A percentile compares a stretch with the other conserved stretches of the same genome.
Conservation (phyloP, 2,329 filamentous ascomycete genomes). For the Aspergillus arachidicola region DNA sequence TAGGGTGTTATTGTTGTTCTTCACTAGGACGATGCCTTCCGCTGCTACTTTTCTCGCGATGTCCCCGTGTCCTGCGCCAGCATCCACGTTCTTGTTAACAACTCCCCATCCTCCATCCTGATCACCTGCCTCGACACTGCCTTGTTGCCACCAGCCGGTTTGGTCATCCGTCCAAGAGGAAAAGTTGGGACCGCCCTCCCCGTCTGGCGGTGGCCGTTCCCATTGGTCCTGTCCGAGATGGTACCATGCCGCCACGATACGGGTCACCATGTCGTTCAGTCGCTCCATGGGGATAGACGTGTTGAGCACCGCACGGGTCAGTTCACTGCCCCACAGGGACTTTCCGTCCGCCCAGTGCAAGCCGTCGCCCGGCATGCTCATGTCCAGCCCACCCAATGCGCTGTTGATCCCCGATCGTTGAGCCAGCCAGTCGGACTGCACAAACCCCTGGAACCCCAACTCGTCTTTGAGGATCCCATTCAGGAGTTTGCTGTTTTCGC, state of each 20-base stretch:
- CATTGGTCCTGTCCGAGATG: constrained; percentile 49
- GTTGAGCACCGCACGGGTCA: constrained; percentile 62
- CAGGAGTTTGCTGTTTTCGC: constrained; percentile 75
- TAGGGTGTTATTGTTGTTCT: constrained; percentile 50
- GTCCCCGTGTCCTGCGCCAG: constrained; percentile 43
- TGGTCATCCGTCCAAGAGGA: constrained; percentile 47
- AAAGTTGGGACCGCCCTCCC: constrained; percentile 48
- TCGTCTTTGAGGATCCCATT: constrained; percentile 79
- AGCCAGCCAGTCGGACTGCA: constrained; percentile 80
- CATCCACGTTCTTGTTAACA: constrained; percentile 28
- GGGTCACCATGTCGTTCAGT: constrained; percentile 63
- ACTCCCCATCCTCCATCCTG: background rate
- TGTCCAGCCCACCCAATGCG: constrained; percentile 75
- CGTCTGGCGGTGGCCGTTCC: constrained; percentile 10
- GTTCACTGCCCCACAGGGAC: constrained; percentile 34
- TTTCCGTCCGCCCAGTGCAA: constrained; percentile 27
- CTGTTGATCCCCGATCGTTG: constrained; percentile 70
- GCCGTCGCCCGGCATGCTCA: constrained; percentile 74
- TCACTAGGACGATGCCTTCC: constrained; percentile 64
- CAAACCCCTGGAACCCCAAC: constrained; percentile 78
- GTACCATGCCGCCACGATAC: constrained; percentile 53
- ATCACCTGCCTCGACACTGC: background rate
- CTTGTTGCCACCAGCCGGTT: constrained; percentile 19
- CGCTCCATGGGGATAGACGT: constrained; percentile 60
- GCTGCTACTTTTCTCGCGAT: constrained; percentile 57